Conservation (phyloP, 23 red algal genomes). For the Gracilaria gracilis region DNA sequence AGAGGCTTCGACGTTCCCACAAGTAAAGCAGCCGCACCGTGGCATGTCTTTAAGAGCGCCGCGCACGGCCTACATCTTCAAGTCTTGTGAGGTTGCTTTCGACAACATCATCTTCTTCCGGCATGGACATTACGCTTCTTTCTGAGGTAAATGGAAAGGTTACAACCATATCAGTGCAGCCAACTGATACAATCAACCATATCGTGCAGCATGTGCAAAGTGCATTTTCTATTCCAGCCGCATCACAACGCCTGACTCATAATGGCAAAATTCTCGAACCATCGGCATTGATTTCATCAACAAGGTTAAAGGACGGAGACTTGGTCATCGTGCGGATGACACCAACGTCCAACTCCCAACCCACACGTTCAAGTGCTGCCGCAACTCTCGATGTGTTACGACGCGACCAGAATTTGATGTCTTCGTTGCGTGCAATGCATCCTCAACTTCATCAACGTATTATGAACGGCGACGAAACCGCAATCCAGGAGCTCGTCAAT, state of each 20-base stretch:
- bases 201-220: constrained; percentile 10
- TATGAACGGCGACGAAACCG: constrained; percentile 24
- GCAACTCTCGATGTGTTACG: constrained; percentile 16
- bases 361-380: neutral
- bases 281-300: constrained; percentile 4
- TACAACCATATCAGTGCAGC: constrained; percentile 27
- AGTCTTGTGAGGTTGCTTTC: neutral
- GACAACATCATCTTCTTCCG: neutral
- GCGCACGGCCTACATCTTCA: neutral
- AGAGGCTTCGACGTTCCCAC: too few species aligned
- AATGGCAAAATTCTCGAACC: constrained; percentile 20
- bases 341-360: neutral
- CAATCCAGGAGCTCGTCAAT: constrained; percentile 3
- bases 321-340: constrained; percentile 15
- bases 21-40: too few species aligned
- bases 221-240: constrained; percentile 10
- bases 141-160: constrained; percentile 18
- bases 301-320: constrained; percentile 36
- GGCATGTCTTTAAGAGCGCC: too few species aligned
- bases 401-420: constrained; percentile 6
- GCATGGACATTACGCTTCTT: constrained; percentile 11
- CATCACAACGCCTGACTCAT: constrained; percentile 1
- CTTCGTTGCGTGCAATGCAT: constrained; percentile 19
- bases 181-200: constrained; percentile 6
- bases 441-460: constrained; percentile 30